phyloP scores from a whole-genome alignment of 140 eudicot species.

The Erigeron philadelphicus region DNA sequence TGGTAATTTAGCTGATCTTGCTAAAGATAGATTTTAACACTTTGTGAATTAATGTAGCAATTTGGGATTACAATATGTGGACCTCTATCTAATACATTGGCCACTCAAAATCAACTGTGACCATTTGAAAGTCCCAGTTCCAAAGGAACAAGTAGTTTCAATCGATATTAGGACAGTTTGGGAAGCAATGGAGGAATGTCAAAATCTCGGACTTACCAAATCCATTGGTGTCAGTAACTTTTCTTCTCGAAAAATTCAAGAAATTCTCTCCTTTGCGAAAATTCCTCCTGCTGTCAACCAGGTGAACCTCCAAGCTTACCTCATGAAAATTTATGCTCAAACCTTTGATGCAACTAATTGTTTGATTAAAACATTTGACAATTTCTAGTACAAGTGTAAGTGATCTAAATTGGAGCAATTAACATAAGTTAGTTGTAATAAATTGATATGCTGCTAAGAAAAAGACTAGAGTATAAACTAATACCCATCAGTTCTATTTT shows the following conservation, averaged over 20 bases:
- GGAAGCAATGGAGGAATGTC: constrained; percentile 2
- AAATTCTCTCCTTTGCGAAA: not conserved
- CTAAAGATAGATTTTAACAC: not conserved
- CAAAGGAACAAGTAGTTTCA: not conserved
- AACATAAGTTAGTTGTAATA: no score
- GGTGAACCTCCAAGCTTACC: not conserved
- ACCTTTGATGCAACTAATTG: no score
- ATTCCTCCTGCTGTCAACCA: not conserved
- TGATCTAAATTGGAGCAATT: no score
- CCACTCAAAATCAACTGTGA: not conserved
- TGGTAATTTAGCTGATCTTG: no score
- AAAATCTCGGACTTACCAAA: not conserved
- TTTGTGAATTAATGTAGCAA: not conserved
- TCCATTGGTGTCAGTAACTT: not conserved
- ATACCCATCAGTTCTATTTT: no score
- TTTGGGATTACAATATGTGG: not conserved
- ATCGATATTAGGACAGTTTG: not conserved
- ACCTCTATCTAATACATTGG: not conserved
- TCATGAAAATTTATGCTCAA: not conserved
- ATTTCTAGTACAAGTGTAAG: no score
- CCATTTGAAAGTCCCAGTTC: not conserved
- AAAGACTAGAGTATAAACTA: no score
- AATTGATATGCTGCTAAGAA: no score
- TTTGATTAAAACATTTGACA: no score
- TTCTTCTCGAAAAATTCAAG: not conserved